These are phyloP conservation scores for Antarctomyces pellizariae DNA, from an alignment of 495 filamentous ascomycete species.

Conservation along the genomic window DNA sequence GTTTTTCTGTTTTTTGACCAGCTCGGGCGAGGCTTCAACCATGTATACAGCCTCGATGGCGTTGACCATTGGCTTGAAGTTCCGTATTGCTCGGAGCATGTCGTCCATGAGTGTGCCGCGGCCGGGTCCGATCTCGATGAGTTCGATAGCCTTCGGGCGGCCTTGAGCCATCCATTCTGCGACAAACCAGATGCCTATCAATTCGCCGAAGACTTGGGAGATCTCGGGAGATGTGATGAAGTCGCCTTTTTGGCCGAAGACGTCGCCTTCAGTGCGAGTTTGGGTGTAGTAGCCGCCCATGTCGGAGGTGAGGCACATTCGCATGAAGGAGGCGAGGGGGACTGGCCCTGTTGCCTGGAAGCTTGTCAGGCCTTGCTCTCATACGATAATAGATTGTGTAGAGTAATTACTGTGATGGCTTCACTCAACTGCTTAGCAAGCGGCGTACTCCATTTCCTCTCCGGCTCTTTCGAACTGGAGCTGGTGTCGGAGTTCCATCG, in stretches of 20 bases:
- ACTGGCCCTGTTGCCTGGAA: conserved; percentile 60
- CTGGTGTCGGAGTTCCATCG: conserved; percentile 1
- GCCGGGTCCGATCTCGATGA: conserved; percentile 86
- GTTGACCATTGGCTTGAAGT: conserved; percentile 53
- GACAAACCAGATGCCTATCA: conserved; percentile 82
- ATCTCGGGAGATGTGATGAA: conserved; percentile 96
- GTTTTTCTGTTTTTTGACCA: conserved; percentile 53
- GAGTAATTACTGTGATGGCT: conserved; percentile 47
- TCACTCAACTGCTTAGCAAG: conserved; percentile 62
- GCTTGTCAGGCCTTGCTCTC: not conserved
- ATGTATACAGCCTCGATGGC: conserved; percentile 72
- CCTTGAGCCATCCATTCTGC: conserved; percentile 93
- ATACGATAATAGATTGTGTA: not conserved
- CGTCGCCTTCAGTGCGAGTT: conserved; percentile 38
- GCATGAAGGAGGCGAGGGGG: conserved; percentile 85
- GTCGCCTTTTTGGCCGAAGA: conserved; percentile 77
- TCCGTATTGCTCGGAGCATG: conserved; percentile 68
- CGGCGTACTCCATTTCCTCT: conserved; percentile 61
- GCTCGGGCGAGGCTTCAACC: conserved; percentile 62
- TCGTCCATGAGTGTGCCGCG: conserved; percentile 95
- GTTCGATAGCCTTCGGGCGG: conserved; percentile 42
- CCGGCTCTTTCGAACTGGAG: conserved; percentile 6
- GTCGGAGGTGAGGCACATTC: conserved; percentile 83
- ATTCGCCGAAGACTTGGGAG: conserved; percentile 87
- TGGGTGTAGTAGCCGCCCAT: conserved; percentile 89